Evolutionary conservation across 106 monocot genomes (phyloP).

Genomic region (Dioscorea zingiberensis): DNA sequence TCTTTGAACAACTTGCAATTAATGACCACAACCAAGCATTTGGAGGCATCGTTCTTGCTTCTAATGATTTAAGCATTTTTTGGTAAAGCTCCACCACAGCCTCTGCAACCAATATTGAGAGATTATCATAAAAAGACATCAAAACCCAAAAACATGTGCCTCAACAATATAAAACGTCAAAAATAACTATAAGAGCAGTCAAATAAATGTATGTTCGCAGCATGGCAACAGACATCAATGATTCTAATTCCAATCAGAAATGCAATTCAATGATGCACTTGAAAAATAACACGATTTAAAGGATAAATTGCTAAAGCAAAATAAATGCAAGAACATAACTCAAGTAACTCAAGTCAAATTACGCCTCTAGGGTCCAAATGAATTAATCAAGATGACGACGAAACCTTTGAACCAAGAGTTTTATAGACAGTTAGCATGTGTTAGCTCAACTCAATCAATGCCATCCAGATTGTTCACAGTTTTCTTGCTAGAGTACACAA

Average conservation of each 20-base stretch:
- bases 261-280: neutral
- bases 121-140: neutral
- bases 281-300: neutral
- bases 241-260: neutral
- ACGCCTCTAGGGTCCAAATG: too few species aligned
- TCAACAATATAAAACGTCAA: neutral
- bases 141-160: neutral
- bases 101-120: slow-evolving; percentile 38
- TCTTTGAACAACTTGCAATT: slow-evolving; percentile 48
- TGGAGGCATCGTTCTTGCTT: slow-evolving; percentile 84
- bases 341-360: too few species aligned
- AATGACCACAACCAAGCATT: slow-evolving; percentile 92
- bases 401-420: too few species aligned
- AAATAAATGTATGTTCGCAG: neutral
- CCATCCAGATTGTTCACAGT: too few species aligned
- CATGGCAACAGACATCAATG: neutral
- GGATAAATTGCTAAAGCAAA: neutral
- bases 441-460: too few species aligned
- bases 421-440: too few species aligned
- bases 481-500: too few species aligned
- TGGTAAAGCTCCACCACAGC: slow-evolving; percentile 50
- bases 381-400: too few species aligned
- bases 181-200: neutral
- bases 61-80: slow-evolving; percentile 67
- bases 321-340: too few species aligned